Conservation (phyloP, 2,329 filamentous ascomycete genomes). For the Hymenoscyphus fraxineus region DNA sequence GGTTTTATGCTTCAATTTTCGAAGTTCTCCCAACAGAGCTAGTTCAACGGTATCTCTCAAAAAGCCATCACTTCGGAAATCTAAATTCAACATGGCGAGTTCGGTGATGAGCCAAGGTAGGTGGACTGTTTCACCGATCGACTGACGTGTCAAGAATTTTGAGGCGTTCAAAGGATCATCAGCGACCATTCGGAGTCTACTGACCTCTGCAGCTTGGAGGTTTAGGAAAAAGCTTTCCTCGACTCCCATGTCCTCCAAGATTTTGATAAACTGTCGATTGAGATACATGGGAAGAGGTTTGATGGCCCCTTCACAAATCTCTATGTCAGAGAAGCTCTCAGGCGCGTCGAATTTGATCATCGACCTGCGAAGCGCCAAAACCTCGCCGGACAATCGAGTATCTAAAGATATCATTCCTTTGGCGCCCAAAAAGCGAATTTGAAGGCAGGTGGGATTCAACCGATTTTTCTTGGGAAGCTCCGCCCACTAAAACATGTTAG, state of each 20-base stretch:
- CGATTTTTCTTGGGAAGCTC: constrained; percentile 42
- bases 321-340: constrained; percentile 50
- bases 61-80: constrained; percentile 66
- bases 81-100: constrained; percentile 53
- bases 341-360: constrained; percentile 74
- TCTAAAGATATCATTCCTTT: constrained; percentile 80
- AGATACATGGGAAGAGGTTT: constrained; percentile 66
- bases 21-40: constrained; percentile 64
- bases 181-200: constrained; percentile 56
- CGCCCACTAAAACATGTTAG: constrained; percentile 39
- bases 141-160: constrained; percentile 59
- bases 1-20: constrained; percentile 73
- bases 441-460: constrained; percentile 60
- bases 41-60: constrained; percentile 68
- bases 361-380: constrained; percentile 62
- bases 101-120: constrained; percentile 60
- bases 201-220: constrained; percentile 61
- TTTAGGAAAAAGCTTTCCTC: constrained; percentile 55
- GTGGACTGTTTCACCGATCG: constrained; percentile 56
- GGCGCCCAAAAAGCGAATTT: constrained; percentile 69
- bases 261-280: constrained; percentile 81
- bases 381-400: constrained; percentile 50
- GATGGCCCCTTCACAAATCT: constrained; percentile 68
- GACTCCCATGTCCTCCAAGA: constrained; percentile 74
- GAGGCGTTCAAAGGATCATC: constrained; percentile 58